Evolutionary conservation across 495 filamentous ascomycete species (phyloP).

Genomic region (Annulohypoxylon bovei): DNA sequence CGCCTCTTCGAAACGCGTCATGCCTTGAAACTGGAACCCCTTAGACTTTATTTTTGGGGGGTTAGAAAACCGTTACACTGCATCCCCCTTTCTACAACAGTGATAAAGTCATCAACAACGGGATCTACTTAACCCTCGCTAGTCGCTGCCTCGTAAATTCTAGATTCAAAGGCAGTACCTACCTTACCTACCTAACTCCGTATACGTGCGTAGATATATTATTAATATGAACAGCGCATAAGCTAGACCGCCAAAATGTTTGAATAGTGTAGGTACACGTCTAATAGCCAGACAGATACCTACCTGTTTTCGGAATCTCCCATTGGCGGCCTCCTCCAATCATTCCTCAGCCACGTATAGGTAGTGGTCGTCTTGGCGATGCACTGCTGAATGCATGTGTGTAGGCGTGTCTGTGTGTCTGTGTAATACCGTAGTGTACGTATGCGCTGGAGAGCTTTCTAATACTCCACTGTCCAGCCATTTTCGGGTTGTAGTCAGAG

Average conservation of each 20-base stretch:
- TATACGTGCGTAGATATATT: not conserved
- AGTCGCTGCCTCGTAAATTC: too few relatives aligned
- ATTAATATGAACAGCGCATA: constrained; percentile 14
- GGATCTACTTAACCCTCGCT: not conserved
- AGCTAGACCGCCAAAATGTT: constrained; percentile 25
- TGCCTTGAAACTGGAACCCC: constrained; percentile 33
- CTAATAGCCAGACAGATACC: not conserved
- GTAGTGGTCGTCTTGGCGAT: constrained; percentile 18
- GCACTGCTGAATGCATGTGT: not conserved
- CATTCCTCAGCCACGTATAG: constrained; percentile 34
- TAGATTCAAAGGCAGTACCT: not conserved
- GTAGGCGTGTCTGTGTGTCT: not conserved
- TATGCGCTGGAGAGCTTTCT: constrained; percentile 21
- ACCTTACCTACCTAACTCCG: not conserved
- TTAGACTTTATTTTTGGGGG: constrained; percentile 9
- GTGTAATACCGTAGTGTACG: not conserved
- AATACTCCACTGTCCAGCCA: constrained; percentile 9
- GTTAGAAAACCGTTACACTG: constrained; percentile 1
- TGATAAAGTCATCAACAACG: constrained; percentile 11
- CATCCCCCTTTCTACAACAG: constrained; percentile 17
- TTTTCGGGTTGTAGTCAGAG: constrained; percentile 1
- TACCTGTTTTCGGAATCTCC: not conserved
- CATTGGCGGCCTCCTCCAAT: constrained; percentile 34
- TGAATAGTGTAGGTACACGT: constrained; percentile 8
- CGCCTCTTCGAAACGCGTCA: constrained; percentile 36